phyloP scores from a whole-genome alignment of 179 eudicot genomes.

The Beta lomatogona region DNA sequence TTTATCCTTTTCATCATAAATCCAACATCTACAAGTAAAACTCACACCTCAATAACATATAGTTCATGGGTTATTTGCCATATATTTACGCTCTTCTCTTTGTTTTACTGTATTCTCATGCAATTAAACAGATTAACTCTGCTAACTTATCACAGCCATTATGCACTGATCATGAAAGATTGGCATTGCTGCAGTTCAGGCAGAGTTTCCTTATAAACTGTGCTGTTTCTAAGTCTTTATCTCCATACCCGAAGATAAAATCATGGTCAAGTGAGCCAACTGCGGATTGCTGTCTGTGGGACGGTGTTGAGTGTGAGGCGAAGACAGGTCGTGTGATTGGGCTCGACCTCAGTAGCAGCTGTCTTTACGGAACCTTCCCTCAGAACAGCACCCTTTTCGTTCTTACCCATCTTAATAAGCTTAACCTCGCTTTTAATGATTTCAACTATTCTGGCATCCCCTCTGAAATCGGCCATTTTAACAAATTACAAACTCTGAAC shows the following conservation, averaged over 20 bases:
- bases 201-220: slow-evolving; percentile 14
- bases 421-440: slow-evolving; percentile 30
- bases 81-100: slow-evolving; percentile 14
- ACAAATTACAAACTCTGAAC: slow-evolving; percentile 35
- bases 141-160: background rate
- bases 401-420: slow-evolving; percentile 31
- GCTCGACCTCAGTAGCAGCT: slow-evolving; percentile 39
- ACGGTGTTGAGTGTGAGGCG: slow-evolving; percentile 8
- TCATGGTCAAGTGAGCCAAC: slow-evolving; percentile 2
- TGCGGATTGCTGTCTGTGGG: slow-evolving; percentile 5
- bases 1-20: background rate
- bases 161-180: slow-evolving; percentile 12
- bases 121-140: background rate
- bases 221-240: background rate
- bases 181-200: slow-evolving; percentile 8
- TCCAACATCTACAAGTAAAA: background rate
- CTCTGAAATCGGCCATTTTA: slow-evolving; percentile 30
- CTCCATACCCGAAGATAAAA: slow-evolving; percentile 3
- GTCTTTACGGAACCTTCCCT: slow-evolving; percentile 34
- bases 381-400: slow-evolving; percentile 30
- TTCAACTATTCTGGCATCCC: slow-evolving; percentile 37
- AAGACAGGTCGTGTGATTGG: slow-evolving; percentile 30
- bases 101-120: background rate
- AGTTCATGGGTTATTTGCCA: slow-evolving; percentile 21
- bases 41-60: background rate